Conservation (phyloP, 2,329 filamentous ascomycete genomes). For the Fusarium robinianum region DNA sequence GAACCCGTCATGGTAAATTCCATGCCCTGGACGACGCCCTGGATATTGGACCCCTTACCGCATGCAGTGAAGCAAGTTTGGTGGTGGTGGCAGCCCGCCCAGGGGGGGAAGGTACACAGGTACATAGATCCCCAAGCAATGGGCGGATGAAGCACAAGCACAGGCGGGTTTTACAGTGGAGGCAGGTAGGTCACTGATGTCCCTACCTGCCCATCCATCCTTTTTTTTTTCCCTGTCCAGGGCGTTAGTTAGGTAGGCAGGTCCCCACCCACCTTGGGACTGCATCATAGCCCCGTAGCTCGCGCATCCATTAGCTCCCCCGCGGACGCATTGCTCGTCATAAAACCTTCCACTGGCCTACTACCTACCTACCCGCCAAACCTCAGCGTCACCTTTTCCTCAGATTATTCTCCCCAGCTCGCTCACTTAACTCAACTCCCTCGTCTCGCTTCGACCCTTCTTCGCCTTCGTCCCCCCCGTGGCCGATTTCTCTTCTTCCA, state of each 20-base stretch:
- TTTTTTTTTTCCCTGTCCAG: too few relatives aligned
- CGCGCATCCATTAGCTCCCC: conserved; percentile 34
- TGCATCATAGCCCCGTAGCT: conserved; percentile 40
- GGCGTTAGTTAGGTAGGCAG: background rate
- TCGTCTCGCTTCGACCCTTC: conserved; percentile 13
- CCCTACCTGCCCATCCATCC: too few relatives aligned
- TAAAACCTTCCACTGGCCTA: conserved; percentile 38
- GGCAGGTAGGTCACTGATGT: too few relatives aligned
- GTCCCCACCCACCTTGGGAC: conserved; percentile 6
- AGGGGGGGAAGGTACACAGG: conserved; percentile 11
- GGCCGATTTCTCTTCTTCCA: conserved; percentile 12
- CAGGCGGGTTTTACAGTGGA: background rate
- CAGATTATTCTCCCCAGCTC: conserved; percentile 27
- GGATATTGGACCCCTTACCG: too few relatives aligned
- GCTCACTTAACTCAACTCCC: conserved; percentile 14
- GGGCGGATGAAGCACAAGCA: background rate
- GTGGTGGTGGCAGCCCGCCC: background rate
- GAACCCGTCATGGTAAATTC: too few relatives aligned
- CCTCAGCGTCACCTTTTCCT: conserved; percentile 30
- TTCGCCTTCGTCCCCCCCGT: conserved; percentile 13
- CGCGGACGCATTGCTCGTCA: conserved; percentile 32
- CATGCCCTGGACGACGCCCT: too few relatives aligned
- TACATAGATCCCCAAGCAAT: too few relatives aligned
- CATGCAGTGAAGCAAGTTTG: conserved; percentile 26
- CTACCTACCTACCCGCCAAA: conserved; percentile 28